phyloP scores from a whole-genome alignment of 2,329 filamentous ascomycete species.

The Hypoxylon sp. region DNA sequence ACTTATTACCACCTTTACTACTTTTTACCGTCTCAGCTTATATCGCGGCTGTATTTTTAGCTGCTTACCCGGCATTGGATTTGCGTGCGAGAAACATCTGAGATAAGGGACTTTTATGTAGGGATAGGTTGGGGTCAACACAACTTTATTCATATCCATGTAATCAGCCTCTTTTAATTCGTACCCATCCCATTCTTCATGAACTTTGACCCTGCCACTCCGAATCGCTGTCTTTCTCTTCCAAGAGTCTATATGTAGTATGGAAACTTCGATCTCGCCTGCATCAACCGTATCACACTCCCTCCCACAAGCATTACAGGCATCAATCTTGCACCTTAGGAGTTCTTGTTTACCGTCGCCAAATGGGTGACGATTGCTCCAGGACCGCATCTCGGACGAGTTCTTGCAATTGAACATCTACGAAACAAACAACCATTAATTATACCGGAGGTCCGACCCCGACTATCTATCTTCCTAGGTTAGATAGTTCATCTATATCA shows the following conservation, averaged over 20 bases:
- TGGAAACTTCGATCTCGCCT: conserved; percentile 39
- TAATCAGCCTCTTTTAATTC: conserved; percentile 21
- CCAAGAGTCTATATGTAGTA: conserved; percentile 30
- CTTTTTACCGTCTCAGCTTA: conserved; percentile 8
- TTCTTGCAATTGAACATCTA: conserved; percentile 38
- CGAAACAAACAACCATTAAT: conserved; percentile 27
- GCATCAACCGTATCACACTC: conserved; percentile 32
- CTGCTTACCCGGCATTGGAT: conserved; percentile 26
- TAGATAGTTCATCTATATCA: conserved; percentile 8
- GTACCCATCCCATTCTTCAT: conserved; percentile 14
- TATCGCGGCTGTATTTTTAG: conserved; percentile 34
- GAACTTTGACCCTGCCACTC: conserved; percentile 7
- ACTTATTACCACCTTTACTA: conserved; percentile 13
- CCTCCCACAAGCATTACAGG: conserved; percentile 15
- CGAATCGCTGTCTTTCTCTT: conserved; percentile 16
- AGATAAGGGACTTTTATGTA: conserved; percentile 21
- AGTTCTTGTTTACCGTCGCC: conserved; percentile 23
- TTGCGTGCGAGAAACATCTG: conserved; percentile 1
- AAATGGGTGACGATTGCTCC: conserved; percentile 39
- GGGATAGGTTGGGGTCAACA: conserved; percentile 24
- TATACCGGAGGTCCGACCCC: conserved; percentile 39
- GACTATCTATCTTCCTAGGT: not conserved
- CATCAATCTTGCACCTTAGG: not conserved
- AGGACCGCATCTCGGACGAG: conserved; percentile 36
- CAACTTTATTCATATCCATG: conserved; percentile 19